These are phyloP conservation scores for Candida tunisiensis DNA, from an alignment of 1,139 yeast species.

Conservation along the genomic window DNA sequence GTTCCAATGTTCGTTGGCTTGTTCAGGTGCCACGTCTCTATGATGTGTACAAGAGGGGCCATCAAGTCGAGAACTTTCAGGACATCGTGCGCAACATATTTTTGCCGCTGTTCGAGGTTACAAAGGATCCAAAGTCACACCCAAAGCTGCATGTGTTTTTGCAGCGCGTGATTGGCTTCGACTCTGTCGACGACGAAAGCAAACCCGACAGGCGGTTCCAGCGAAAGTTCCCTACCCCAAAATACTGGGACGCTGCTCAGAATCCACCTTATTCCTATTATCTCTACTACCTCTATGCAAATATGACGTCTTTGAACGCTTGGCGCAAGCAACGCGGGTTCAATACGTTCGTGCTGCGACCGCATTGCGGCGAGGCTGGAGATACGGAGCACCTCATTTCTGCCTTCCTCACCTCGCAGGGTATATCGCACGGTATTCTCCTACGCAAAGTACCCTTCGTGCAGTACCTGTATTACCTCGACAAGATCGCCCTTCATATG, in stretches of 20 bases:
- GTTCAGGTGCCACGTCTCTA: constrained; percentile 89
- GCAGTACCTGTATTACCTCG: constrained; percentile 82
- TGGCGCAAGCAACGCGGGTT: constrained; percentile 60
- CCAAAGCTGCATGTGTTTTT: constrained; percentile 80
- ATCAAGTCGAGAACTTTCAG: constrained; percentile 52
- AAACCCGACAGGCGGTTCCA: constrained; percentile 72
- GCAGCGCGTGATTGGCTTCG: constrained; percentile 93
- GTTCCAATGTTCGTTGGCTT: constrained; percentile 94
- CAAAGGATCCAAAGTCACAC: constrained; percentile 65
- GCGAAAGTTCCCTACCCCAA: constrained; percentile 68
- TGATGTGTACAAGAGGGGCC: constrained; percentile 70
- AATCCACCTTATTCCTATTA: constrained; percentile 99
- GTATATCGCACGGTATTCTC: constrained; percentile 89
- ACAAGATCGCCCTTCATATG: constrained; percentile 98
- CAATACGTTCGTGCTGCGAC: constrained; percentile 84
- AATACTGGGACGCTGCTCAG: constrained; percentile 54
- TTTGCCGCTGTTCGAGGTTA: constrained; percentile 84
- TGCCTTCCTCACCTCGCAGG: constrained; percentile 79
- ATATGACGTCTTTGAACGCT: constrained; percentile 68
- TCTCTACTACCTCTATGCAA: constrained; percentile 74
- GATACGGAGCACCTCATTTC: constrained; percentile 93
- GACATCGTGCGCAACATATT: constrained; percentile 68
- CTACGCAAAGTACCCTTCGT: constrained; percentile 87
- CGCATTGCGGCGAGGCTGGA: constrained; percentile 99
- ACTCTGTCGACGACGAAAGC: constrained; percentile 96